These are phyloP conservation scores for Raphanus raphanistrum DNA, from an alignment of 345 rosid species.

Conservation along the genomic window DNA sequence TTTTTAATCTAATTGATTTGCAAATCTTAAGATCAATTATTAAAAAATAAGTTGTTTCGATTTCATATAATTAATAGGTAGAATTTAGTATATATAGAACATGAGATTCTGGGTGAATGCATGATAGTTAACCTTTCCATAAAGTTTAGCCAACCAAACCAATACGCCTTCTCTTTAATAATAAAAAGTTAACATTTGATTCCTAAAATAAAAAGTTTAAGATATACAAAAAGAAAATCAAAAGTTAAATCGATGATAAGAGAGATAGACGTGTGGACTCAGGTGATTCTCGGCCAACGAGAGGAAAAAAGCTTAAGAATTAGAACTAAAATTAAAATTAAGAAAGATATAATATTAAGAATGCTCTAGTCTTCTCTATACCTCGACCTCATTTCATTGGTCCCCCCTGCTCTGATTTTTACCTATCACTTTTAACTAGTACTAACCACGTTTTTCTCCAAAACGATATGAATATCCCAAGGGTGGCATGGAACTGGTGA, in stretches of 20 bases:
- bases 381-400: conserved; percentile 13
- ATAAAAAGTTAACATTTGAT: neutral
- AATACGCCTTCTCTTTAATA: conserved; percentile 4
- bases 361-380: conserved; percentile 8
- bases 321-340: neutral
- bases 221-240: neutral
- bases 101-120: conserved; percentile 29
- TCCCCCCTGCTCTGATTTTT: conserved; percentile 24
- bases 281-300: conserved; percentile 20
- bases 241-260: neutral
- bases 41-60: neutral
- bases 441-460: conserved; percentile 15
- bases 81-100: neutral
- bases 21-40: neutral
- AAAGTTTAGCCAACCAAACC: conserved; percentile 33
- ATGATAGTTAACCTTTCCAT: conserved; percentile 30
- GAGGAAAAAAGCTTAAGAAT: conserved; percentile 5
- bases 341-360: conserved; percentile 16
- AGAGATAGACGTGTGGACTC: neutral
- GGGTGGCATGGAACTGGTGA: neutral
- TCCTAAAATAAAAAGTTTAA: neutral
- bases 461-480: neutral
- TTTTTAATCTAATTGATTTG: neutral
- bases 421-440: neutral
- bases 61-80: neutral